These are phyloP conservation scores for Melanomma pulvis-pyrius DNA, from an alignment of 495 filamentous ascomycete species.

Conservation along the genomic window DNA sequence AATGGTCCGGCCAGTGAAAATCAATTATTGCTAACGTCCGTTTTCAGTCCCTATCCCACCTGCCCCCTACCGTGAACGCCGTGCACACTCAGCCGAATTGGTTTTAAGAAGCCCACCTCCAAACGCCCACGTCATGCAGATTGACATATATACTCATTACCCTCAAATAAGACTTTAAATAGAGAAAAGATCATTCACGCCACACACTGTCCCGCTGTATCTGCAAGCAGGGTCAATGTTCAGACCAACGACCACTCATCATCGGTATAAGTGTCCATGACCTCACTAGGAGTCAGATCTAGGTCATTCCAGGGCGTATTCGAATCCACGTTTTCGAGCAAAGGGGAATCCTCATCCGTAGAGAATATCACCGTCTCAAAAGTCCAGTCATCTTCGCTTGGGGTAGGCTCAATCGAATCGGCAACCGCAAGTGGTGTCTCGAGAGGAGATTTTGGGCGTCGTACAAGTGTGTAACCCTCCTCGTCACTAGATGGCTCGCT, in stretches of 20 bases:
- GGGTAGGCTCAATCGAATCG: neutral
- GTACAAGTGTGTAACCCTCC: conserved; percentile 15
- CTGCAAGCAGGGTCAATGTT: too few species aligned
- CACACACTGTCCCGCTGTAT: too few species aligned
- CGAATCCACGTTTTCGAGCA: neutral
- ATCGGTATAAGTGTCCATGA: neutral
- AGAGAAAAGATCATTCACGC: too few species aligned
- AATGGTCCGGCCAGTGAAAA: too few species aligned
- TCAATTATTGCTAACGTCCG: too few species aligned
- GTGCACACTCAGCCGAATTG: too few species aligned
- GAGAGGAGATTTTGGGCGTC: neutral
- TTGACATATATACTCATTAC: neutral
- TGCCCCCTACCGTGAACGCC: too few species aligned
- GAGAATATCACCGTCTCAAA: neutral
- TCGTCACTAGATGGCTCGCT: conserved; percentile 10
- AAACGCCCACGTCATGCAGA: neutral
- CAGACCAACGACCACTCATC: neutral
- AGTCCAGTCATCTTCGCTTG: neutral
- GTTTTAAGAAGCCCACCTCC: too few species aligned
- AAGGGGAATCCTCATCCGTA: neutral
- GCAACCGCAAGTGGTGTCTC: neutral
- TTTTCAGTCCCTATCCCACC: too few species aligned
- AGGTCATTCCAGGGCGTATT: neutral
- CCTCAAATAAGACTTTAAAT: neutral
- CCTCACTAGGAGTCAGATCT: neutral